Evolutionary conservation across 2,329 filamentous ascomycete species (phyloP).

Genomic region (Ramularia endophylla): DNA sequence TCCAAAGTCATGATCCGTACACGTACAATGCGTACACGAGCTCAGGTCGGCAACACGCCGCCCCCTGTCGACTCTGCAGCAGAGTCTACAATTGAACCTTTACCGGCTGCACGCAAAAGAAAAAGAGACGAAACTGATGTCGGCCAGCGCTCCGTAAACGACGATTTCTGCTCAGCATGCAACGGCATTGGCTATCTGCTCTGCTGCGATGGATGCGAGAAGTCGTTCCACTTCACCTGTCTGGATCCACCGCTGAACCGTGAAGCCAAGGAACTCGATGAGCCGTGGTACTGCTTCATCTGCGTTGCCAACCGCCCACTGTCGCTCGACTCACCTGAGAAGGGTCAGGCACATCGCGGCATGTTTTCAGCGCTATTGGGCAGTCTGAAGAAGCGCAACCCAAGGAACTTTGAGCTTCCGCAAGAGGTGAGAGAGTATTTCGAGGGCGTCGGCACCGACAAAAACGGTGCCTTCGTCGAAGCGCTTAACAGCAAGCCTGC

Average conservation of each 20-base stretch:
- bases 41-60: constrained; percentile 28
- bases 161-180: constrained; percentile 86
- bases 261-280: constrained; percentile 49
- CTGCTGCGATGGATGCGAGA: constrained; percentile 87
- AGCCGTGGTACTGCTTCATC: constrained; percentile 76
- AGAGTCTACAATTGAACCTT: no score
- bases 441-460: constrained; percentile 68
- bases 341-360: constrained; percentile 39
- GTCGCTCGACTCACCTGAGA: constrained; percentile 25
- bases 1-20: no score
- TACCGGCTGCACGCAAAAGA: constrained; percentile 25
- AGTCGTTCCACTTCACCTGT: constrained; percentile 86
- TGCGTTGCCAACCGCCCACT: constrained; percentile 47
- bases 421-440: constrained; percentile 67
- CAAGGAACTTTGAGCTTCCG: constrained; percentile 52
- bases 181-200: constrained; percentile 76
- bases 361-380: constrained; percentile 60
- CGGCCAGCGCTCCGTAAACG: constrained; percentile 54
- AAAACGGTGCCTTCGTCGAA: constrained; percentile 77
- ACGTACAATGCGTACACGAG: constrained; percentile 28
- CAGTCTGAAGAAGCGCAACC: constrained; percentile 32
- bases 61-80: no score
- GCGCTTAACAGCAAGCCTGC: constrained; percentile 47
- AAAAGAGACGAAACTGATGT: not conserved
- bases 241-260: constrained; percentile 66